A percentile compares a stretch with the other conserved stretches of the same genome.
Evolutionary conservation across 2,329 filamentous ascomycete genomes (phyloP).

Genomic region (Rutstroemia sp.): DNA sequence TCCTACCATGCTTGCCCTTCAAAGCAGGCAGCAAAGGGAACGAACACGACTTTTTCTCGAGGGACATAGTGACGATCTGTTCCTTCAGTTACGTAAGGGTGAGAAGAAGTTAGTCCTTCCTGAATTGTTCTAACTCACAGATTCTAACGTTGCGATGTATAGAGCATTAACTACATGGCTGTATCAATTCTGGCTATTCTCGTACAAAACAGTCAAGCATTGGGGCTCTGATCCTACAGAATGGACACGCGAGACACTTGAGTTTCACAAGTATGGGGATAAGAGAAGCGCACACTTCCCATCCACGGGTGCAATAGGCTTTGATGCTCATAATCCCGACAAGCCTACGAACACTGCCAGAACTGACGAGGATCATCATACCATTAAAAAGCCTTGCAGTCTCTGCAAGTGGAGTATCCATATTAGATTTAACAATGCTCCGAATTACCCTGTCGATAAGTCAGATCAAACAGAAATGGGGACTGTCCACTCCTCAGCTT

Average conservation of each 20-base stretch:
- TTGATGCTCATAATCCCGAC: no score
- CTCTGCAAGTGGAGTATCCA: background rate
- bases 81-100: background rate
- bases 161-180: background rate
- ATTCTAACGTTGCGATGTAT: background rate
- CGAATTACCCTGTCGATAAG: no score
- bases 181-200: background rate
- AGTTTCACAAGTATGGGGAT: background rate
- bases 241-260: background rate
- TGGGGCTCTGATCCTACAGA: background rate
- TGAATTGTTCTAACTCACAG: background rate
- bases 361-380: no score
- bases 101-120: background rate
- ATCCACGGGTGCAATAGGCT: no score
- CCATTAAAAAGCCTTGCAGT: rapidly evolving
- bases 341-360: no score
- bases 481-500: background rate
- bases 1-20: background rate
- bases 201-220: background rate
- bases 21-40: background rate
- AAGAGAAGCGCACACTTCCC: background rate
- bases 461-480: no score
- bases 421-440: background rate
- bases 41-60: background rate
- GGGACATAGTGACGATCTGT: background rate